phyloP scores from a whole-genome alignment of 352 stramenopile species.

The Globisporangium yorkense region DNA sequence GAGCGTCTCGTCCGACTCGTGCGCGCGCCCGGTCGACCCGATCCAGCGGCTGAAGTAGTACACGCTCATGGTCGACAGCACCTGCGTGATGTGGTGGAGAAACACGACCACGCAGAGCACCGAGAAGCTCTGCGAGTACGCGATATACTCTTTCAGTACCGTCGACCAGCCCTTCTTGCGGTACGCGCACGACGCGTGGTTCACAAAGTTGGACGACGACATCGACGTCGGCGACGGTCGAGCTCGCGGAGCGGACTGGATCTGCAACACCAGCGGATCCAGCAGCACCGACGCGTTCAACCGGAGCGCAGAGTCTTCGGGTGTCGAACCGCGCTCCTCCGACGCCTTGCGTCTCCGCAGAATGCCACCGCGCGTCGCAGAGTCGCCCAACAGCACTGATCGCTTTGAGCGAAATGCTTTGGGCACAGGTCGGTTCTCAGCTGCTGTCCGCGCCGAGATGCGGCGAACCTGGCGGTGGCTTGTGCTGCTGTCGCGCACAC shows the following conservation, averaged over 20 bases:
- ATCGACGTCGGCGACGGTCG: background rate
- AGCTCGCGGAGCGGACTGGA: constrained; percentile 11
- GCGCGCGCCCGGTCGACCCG: constrained; percentile 10
- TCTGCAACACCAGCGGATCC: constrained; percentile 19
- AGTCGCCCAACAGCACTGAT: constrained; percentile 2
- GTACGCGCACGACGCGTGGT: constrained; percentile 12
- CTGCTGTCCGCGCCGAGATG: constrained; percentile 9
- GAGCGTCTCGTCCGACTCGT: background rate
- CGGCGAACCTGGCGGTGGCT: constrained; percentile 13
- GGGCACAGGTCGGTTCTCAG: background rate
- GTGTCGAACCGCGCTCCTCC: too few relatives aligned
- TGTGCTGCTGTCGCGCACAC: background rate
- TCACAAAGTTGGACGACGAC: constrained; percentile 4
- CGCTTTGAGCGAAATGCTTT: constrained; percentile 10
- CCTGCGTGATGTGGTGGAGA: constrained; percentile 28
- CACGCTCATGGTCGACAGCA: constrained; percentile 23
- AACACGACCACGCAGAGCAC: constrained; percentile 20
- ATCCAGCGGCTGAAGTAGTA: constrained; percentile 39
- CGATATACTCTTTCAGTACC: constrained; percentile 27
- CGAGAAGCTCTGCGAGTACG: constrained; percentile 22
- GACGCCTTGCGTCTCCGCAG: background rate
- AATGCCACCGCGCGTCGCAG: constrained; percentile 5
- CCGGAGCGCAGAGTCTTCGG: background rate
- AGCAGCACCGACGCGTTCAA: constrained; percentile 16
- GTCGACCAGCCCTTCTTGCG: constrained; percentile 11